Evolutionary conservation across 352 stramenopile species (phyloP), one percentile per base, ranked within the genome.

Genomic region (Pythium folliculosum): DNA sequence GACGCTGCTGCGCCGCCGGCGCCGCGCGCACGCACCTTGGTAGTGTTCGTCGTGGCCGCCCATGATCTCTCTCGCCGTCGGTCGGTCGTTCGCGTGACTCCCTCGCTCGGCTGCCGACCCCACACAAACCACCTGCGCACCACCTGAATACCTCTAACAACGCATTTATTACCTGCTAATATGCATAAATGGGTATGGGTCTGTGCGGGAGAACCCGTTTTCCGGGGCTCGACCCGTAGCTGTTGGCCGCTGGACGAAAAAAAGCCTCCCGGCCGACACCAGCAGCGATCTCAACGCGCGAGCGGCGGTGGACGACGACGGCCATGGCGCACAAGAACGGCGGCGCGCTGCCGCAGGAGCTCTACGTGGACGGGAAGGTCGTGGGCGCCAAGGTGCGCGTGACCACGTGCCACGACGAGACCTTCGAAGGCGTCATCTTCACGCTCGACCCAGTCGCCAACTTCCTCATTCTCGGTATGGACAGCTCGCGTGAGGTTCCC

Each of bases 381-480:
- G 75, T 93, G 17, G 83, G 85, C 53, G 80, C 81, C 47, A 85
- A 76, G 55, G 73, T 95, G 60, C 74, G 79, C 61, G 86, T 95
- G 49, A n/a, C 81, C 23, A 90, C 79, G 35, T 65, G 58, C 32
- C 54, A 66, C 5, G 65, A 87, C 43, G 81, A 86, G 49, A 73
- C 56, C 27, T 84, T 91, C 43, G 84, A 95, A 53, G 86, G 86
- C 43, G 60, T 75, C n/a, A 75, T 93, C 57, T 95, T 91, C 75
- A 93, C 84, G 60, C 49, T 95, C 49, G 86, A 95, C 57, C 78
- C 83, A 19, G 72, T 92, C 17, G 81, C 84, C 60, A 87, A 86
- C 62, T 92, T 95, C 70, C 82, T 95, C 58, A 76, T 95, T 57
- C 77, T 95, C 49, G 83, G 84, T 92, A 64, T 25, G 65, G 12